A percentile compares a stretch with the other conserved stretches of the same genome.
phyloP scores from a whole-genome alignment of 805 yeast genomes.

The Metschnikowia drakensbergensis region DNA sequence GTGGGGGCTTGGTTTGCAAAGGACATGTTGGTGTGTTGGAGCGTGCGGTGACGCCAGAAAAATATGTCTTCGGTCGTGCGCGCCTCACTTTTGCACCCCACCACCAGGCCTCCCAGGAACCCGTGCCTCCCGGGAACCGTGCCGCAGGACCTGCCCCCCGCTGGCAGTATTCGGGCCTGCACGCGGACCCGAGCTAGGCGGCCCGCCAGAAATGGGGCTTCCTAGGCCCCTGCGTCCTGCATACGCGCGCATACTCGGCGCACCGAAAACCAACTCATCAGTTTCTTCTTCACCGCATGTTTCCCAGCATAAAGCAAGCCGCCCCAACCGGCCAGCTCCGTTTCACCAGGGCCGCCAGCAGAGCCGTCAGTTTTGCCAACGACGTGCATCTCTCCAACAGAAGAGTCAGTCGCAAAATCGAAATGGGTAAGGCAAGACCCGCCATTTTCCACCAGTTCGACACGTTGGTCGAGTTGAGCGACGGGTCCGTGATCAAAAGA shows the following conservation, averaged over 20 bases:
- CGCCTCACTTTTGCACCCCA: neutral
- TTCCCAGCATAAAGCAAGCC: constrained; percentile 2
- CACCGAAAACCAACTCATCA: neutral
- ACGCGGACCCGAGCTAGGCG: no score
- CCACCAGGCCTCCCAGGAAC: no score
- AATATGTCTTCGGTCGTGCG: neutral
- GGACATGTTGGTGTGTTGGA: constrained; percentile 49
- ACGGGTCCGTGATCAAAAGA: constrained; percentile 85
- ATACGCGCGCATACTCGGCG: no score
- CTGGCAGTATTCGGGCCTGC: no score
- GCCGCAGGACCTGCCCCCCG: no score
- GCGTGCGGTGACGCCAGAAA: constrained; percentile 9
- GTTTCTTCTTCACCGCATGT: neutral
- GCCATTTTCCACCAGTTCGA: constrained; percentile 90
- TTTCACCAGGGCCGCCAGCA: constrained; percentile 10
- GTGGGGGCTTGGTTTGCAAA: constrained; percentile 95
- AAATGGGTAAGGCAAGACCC: constrained; percentile 85
- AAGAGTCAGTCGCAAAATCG: constrained; percentile 67
- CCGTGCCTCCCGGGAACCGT: no score
- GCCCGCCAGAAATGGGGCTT: no score
- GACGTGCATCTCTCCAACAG: constrained; percentile 43
- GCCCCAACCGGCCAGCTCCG: constrained; percentile 6
- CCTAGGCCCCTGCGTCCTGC: no score
- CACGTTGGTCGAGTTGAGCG: constrained; percentile 83
- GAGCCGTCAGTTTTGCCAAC: constrained; percentile 24